A percentile compares a stretch with the other conserved stretches of the same genome.
phyloP scores from a whole-genome alignment of 805 yeast species.

The Pichia thaimueangensis region DNA sequence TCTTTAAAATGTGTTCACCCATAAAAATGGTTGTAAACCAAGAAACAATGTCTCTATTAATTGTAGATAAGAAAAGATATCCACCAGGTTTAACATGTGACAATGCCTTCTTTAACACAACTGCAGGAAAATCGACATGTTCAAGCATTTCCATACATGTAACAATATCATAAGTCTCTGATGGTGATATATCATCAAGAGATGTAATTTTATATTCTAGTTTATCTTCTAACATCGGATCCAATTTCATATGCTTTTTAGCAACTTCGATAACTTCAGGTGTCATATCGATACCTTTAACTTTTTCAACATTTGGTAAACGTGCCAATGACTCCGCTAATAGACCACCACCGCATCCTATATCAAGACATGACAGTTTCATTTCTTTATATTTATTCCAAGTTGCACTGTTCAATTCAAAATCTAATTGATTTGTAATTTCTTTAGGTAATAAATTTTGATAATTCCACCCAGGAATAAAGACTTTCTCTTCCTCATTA shows the following conservation, averaged over 20 bases:
- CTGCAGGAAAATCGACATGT: constrained; percentile 83
- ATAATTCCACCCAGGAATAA: constrained; percentile 70
- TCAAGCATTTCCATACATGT: constrained; percentile 94
- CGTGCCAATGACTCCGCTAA: constrained; percentile 83
- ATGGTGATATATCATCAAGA: constrained; percentile 47
- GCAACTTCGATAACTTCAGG: constrained; percentile 81
- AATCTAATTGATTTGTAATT: constrained; percentile 40
- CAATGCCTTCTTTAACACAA: constrained; percentile 64
- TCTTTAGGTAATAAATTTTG: constrained; percentile 56
- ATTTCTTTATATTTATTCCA: constrained; percentile 31
- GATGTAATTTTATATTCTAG: constrained; percentile 56
- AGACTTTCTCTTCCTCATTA: constrained; percentile 40
- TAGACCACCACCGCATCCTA: constrained; percentile 99
- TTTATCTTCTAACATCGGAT: constrained; percentile 48
- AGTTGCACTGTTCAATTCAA: constrained; percentile 44
- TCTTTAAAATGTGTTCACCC: constrained; percentile 72
- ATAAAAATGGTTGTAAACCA: constrained; percentile 90
- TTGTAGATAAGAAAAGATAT: constrained; percentile 80
- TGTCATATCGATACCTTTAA: constrained; percentile 82
- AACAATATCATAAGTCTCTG: constrained; percentile 60
- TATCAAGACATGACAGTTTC: constrained; percentile 60
- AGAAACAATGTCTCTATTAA: constrained; percentile 78
- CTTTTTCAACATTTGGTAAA: constrained; percentile 51
- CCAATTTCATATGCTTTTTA: constrained; percentile 53
- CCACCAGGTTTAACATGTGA: constrained; percentile 72